Percentiles rank a stretch among this genome's conserved stretches.
Evolutionary conservation across 805 yeast species (phyloP).

Genomic region (Scheffersomyces stipitis): DNA sequence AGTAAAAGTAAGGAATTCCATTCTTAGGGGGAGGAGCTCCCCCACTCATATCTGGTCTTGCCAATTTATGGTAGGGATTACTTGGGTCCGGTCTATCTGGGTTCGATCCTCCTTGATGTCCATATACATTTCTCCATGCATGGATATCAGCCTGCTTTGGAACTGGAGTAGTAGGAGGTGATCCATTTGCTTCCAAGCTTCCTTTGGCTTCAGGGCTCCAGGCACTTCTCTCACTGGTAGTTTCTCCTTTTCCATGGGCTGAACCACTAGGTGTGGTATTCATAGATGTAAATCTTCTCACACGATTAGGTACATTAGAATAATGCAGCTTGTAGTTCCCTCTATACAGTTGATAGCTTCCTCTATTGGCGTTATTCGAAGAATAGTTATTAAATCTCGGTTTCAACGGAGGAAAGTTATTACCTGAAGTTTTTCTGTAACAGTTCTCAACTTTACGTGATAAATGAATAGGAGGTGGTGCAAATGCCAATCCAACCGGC

Average conservation of each 20-base stretch:
- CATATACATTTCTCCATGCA: constrained; percentile 8
- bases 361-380: constrained; percentile 5
- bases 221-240: constrained; percentile 1
- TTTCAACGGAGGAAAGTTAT: constrained; percentile 4
- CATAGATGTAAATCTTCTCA: background rate
- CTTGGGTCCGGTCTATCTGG: constrained; percentile 7
- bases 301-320: too few relatives aligned
- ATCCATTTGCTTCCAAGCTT: constrained; percentile 3
- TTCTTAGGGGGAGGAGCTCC: background rate
- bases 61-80: background rate
- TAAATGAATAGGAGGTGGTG: constrained; percentile 80
- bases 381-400: constrained; percentile 11
- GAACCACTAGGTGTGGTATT: background rate
- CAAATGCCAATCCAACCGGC: constrained; percentile 49
- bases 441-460: constrained; percentile 9
- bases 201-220: constrained; percentile 3
- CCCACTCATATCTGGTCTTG: constrained; percentile 2
- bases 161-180: constrained; percentile 13
- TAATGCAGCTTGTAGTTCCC: too few relatives aligned
- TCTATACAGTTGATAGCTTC: background rate
- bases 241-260: background rate
- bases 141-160: constrained; percentile 6
- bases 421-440: constrained; percentile 1
- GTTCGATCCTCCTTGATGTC: constrained; percentile 10
- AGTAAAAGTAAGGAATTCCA: constrained; percentile 15